Base-by-base conservation (phyloP, 495 filamentous ascomycete species). In the Penicillium taxi region DNA sequence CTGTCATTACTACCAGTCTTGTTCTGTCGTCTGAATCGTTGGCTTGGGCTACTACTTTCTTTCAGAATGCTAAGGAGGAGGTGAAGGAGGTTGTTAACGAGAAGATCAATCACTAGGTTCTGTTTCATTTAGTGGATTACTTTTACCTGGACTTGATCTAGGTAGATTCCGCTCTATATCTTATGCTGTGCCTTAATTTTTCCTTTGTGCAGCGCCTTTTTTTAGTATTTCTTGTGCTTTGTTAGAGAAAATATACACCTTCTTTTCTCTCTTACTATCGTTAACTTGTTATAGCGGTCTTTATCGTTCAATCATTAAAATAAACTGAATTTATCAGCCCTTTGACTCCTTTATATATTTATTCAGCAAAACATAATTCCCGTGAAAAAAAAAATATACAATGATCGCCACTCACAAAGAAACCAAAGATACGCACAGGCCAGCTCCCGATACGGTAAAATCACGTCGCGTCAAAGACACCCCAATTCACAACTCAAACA, bases 1-100 rank as follows among this genome's bases (percentile, higher is more conserved):
- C 89, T 2, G 56, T 81, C 9, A 61, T 94, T 45, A 79, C 77
- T 29, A 86, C 85, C 11, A 71, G 80, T 9, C 59, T 95, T 36
- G 69, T 85, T 22, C 65, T 96, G 36, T 77, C 76, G 17, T 68
- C 68, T 35, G 84, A 90, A 58, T 72, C 74, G 14, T 60, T 85
- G 41, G 59, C 59, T 17, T 79, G 68, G 66, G 26, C 84, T 24
- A 69, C 64, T 52, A 61, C 61, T 20, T 70, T 71, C 41, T 45
- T 87, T 17, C 63, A 68, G 41, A 58, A 58, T 26, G 74, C 77
- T 61, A 83, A 82, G 59, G 67, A 72, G 16, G 67, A 84, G 50
- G 68, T 63, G 22, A 77, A 79, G 61, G 67, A 77, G 31, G 52
- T 59, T 11, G 63, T 71, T 8, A 65, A 69, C 28, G 70, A 81